A percentile compares a stretch with the other conserved stretches of the same genome.
These are phyloP conservation scores for Argentina anserina DNA, from an alignment of 306 rosid genomes.

Conservation along the genomic window DNA sequence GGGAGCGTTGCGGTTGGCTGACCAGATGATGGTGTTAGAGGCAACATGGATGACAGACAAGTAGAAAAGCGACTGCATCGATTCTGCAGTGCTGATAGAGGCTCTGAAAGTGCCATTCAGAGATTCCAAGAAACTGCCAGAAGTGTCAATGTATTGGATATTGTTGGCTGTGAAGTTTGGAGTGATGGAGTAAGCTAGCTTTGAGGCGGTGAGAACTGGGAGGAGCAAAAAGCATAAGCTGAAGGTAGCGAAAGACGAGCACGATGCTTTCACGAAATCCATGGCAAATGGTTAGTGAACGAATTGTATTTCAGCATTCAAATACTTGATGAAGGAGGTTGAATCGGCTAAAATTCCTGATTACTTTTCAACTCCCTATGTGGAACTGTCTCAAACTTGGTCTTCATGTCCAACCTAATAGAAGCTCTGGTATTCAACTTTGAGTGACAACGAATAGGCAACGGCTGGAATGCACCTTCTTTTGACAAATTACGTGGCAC, in stretches of 20 bases:
- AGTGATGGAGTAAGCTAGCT: not conserved
- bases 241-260: not conserved
- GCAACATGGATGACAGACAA: constrained; percentile 6
- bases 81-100: not conserved
- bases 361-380: not conserved
- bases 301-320: not conserved
- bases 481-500: too few relatives aligned
- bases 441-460: too few relatives aligned
- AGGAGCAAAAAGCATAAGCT: not conserved
- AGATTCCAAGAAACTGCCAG: constrained; percentile 14
- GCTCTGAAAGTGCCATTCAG: not conserved
- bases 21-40: constrained; percentile 18
- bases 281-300: not conserved
- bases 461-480: too few relatives aligned
- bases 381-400: not conserved
- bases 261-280: not conserved
- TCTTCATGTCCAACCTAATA: not conserved
- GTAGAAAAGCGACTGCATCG: not conserved
- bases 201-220: not conserved
- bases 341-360: not conserved
- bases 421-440: not conserved
- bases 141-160: not conserved
- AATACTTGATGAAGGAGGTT: not conserved
- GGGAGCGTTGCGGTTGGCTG: constrained; percentile 5
- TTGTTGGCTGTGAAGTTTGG: constrained; percentile 20